Evolutionary conservation across 805 yeast genomes (phyloP).

Genomic region (Priceomyces fermenticarens): DNA sequence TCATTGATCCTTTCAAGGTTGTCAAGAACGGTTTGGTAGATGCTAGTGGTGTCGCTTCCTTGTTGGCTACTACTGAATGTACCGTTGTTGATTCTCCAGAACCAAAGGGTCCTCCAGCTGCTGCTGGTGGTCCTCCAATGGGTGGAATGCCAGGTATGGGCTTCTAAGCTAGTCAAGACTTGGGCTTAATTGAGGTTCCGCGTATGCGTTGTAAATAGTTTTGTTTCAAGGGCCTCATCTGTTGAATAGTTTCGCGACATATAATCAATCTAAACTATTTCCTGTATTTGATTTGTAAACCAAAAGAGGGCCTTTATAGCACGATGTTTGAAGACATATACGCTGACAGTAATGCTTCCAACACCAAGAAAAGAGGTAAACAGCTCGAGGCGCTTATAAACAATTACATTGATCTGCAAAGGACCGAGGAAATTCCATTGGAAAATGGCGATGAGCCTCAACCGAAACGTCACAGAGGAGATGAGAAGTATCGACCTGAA

Average conservation of each 20-base stretch:
- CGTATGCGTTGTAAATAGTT: constrained; percentile 5
- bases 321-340: constrained; percentile 11
- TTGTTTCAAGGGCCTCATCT: constrained; percentile 1
- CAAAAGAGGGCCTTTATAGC: not conserved
- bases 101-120: constrained; percentile 60
- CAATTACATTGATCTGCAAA: constrained; percentile 16
- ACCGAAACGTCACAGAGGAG: constrained; percentile 8
- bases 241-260: not conserved
- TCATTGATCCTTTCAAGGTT: constrained; percentile 97
- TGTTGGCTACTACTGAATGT: constrained; percentile 97
- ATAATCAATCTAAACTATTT: not conserved
- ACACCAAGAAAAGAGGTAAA: constrained; percentile 8
- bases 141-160: constrained; percentile 38
- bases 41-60: constrained; percentile 96
- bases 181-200: too few species aligned
- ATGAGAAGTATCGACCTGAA: constrained; percentile 21
- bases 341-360: constrained; percentile 9
- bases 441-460: constrained; percentile 5
- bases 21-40: constrained; percentile 94
- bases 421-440: constrained; percentile 10
- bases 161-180: constrained; percentile 14
- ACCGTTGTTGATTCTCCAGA: constrained; percentile 95
- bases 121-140: constrained; percentile 38
- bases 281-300: not conserved
- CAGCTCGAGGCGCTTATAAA: constrained; percentile 9